Base-by-base conservation (phyloP, 345 rosid genomes). In the Aethionema arabicum region DNA sequence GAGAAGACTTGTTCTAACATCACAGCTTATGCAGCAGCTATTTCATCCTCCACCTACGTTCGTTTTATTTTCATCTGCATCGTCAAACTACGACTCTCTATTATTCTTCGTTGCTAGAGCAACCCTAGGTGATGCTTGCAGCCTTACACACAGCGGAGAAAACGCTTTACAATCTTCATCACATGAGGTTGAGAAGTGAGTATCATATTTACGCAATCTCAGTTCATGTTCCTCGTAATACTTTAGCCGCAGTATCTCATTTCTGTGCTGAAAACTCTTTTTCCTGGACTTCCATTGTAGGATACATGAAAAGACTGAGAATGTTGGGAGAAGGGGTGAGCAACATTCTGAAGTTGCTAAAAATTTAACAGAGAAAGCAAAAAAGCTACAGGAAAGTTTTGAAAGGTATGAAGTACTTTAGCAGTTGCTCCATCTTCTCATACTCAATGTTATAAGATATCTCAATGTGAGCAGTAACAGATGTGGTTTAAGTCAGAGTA, bases 21-120 rank as follows among this genome's bases (percentile, higher is more conserved):
- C 83, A 47, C 85, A 83, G 65, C 90, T 85, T 54, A 80, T 82
- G 84, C 95, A 86, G 68, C 79, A 77, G 52, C 68, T 90, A 36
- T 49, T 86, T 74, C 68, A 32, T 36, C 82, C 91, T 52, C 74
- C 88, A 30, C 76, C 79, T 35, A 67, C 77, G 14, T 67, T 79
- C 61, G 42, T 79, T 59, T 69, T 86, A 50, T 71, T 70, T 50
- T 79, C 79, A 29, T 74, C 80, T 62, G 80, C 79, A 15, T 32
- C 63, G 33, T 69, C 80, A 56, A 68, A 63, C 59, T 77, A 61
- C 63, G 82, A 77, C 55, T 67, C 66, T 70, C 66, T 83, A 33
- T 65, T 63, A 15, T 79, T 80, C 69, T 66, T 55, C 55, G 52
- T 72, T 65, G 79, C 83, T 31, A 78, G 84, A 67, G 64, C 64